Evolutionary conservation across 768 basidiomycete species (phyloP), one percentile per base, ranked within the genome.

Genomic region (Russula dissimulans): DNA sequence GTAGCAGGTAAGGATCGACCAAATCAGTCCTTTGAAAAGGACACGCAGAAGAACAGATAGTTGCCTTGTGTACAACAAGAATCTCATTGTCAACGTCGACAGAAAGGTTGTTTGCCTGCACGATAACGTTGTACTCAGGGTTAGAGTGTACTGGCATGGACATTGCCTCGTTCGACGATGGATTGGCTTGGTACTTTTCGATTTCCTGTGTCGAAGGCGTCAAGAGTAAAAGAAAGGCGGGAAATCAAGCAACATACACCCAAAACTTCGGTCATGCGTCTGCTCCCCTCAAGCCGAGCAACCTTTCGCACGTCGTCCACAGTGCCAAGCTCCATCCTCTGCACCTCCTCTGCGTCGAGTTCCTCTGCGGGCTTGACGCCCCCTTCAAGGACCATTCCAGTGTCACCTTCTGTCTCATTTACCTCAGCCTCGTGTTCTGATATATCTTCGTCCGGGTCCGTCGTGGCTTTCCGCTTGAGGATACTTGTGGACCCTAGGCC

Each of bases 21-120:
- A 31, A 59, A 57, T 67, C 59, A 70, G 68, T 57, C 68, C 48
- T 54, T 59, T 46, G 47, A 18, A 26, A 26, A 26, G 22, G 43
- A 47, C 12, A 1, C 17, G 54, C 64, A 15, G n/a, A 54, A 31
- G 43, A 48, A 38, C 47, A 56, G 15, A 38, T 31, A 69, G 73
- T 64, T 67, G 81, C 93, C 80, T 99, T 99, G 76, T 99, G 92
- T 0, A 99, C 95, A 36, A 99, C 79, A 39, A 99, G 78, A 56
- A 97, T 91, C 72, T 99, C 97, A 67, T 99, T 99, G 74, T 99
- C 97, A 5, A 98, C 86, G 68, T 99, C 97, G 45, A 99, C 97
- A 2, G 94, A 92, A 59, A 98, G 77, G 73, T 99, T 99, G 77
- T 99, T 99, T 29, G 97, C 92, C 67, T 93, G 86, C 5, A 99